Base-by-base conservation (phyloP, 495 filamentous ascomycete genomes). In the Podospora australis region DNA sequence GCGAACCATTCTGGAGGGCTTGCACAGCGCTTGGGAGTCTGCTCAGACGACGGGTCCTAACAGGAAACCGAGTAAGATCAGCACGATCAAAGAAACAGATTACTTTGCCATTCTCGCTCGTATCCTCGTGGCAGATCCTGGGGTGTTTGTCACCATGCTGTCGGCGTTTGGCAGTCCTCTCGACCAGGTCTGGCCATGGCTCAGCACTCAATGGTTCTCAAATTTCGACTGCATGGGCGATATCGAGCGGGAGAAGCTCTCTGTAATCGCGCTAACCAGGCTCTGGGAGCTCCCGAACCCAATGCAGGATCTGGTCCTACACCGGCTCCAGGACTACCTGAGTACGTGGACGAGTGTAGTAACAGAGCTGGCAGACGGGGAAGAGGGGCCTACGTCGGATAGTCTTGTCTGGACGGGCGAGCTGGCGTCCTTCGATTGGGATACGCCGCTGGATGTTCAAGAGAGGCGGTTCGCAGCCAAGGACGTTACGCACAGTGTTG, bases 81-180 rank as follows among this genome's bases (percentile, higher is more conserved):
- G 82, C 50, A 75, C 78, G 20, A 70, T 87, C 22, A 79, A 83
- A 5, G 78, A 95, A 56, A 86, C 82, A 1, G 86, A 96, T 62
- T 95, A 92, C 66, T 82, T 92, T 51, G 74, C 75, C 9, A 73
- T 97, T n/a, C 74, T 97, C 2, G 83, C 90, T 8, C 83, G 90
- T 7, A 75, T 98, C 20, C 80, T 81, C 6, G 62, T 94, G 11
- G 79, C 80, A 8, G 81, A 81, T 44, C 84, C 90, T 0, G 59
- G 60, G 7, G 70, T 85, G 21, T 82, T 95, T 52, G 64, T 79
- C 10, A 78, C 74, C 19, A 77, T 83, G 39, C 62, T 87, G 17
- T 55, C 59, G 8, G 55, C 59, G 10, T 57, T 80, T 35, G 46
- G 56, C 55, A 22, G 69, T 23, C 54, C 64, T 43, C 39, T 67